Base-by-base conservation (phyloP, 768 basidiomycete species). In the Tulasnella sp. region DNA sequence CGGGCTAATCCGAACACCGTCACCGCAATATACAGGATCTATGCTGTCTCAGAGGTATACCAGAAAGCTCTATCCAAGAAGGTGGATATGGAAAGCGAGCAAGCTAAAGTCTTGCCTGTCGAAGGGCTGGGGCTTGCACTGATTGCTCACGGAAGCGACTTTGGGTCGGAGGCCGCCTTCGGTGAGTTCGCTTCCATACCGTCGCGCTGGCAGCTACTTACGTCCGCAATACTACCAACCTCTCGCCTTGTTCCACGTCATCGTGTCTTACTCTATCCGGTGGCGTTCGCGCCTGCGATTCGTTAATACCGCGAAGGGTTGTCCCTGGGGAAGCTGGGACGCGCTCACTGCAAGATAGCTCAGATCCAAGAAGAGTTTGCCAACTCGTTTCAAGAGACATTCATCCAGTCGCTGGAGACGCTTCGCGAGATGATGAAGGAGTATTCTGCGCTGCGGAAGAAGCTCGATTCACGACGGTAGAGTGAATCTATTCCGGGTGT, bases 111-210 rank as follows among this genome's bases (percentile, higher is more conserved):
- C 34, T 69, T 88, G 9, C 78, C 84, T 0, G 72, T 88, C 27
- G 89, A 92, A 62, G 78, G 80, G 27, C 72, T 94, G 8, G 90
- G 90, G 1, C 75, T 88, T 53, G 84, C 88, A 43, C 90, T 92
- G 89, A 83, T 89, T 56, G 73, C 77, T 23, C 85, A 89, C 64
- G 89, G 89, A 12, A 85, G 87, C 62, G 80, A 89, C 64, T 82
- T 86, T 65, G 78, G 79, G n/a, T 76, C 79, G 0, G 83, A 86
- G 59, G 88, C 86, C 40, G 74, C 76, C 0, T 87, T 81, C 65
- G 86, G 84, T 81, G 58, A 37, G 71, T 65, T 8, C 19, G 7
- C 2, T 27, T 5, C 19, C n/a, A n/a, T n/a, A n/a, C n/a, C n/a
- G n/a, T n/a, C n/a, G n/a, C n/a, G n/a, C n/a, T n/a, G n/a, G n/a